These are phyloP conservation scores for Ustilago loliicola DNA, from an alignment of 1,284 basidiomycete species.

Conservation along the genomic window DNA sequence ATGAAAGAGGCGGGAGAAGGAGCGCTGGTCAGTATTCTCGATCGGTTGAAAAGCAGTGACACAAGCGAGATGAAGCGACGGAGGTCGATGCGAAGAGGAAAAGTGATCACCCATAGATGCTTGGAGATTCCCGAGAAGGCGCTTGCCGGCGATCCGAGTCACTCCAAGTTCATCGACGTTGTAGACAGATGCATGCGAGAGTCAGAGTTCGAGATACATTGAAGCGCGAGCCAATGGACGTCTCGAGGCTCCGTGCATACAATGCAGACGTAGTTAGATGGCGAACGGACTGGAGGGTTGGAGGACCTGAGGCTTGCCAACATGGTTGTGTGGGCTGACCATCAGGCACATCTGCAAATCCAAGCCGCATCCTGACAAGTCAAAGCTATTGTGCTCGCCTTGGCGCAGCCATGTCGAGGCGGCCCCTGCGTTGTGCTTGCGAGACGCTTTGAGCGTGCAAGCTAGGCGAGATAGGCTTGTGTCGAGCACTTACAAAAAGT, in stretches of 20 bases:
- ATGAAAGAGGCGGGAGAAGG: slow-evolving; percentile 17
- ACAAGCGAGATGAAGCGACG: slow-evolving; percentile 19
- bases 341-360: slow-evolving; percentile 1
- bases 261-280: slow-evolving; percentile 7
- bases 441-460: slow-evolving; percentile 7
- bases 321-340: slow-evolving; percentile 6
- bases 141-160: slow-evolving; percentile 29
- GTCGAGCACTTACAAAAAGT: slow-evolving; percentile 36
- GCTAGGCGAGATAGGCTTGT: background rate
- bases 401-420: slow-evolving; percentile 14
- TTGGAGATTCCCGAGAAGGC: slow-evolving; percentile 4
- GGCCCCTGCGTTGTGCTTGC: slow-evolving; percentile 14
- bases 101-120: slow-evolving; percentile 10
- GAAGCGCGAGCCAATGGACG: background rate
- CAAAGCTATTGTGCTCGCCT: slow-evolving; percentile 5
- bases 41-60: background rate
- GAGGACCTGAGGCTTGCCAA: slow-evolving; percentile 13
- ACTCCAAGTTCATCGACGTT: background rate
- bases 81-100: slow-evolving; percentile 4
- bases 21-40: slow-evolving; percentile 17
- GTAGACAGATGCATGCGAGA: slow-evolving; percentile 1
- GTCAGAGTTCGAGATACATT: slow-evolving; percentile 9
- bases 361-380: background rate
- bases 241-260: slow-evolving; percentile 21
- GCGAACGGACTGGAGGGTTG: slow-evolving; percentile 12